phyloP scores from a whole-genome alignment of 177 flowering plant genomes.

The Vitis hybrid region DNA sequence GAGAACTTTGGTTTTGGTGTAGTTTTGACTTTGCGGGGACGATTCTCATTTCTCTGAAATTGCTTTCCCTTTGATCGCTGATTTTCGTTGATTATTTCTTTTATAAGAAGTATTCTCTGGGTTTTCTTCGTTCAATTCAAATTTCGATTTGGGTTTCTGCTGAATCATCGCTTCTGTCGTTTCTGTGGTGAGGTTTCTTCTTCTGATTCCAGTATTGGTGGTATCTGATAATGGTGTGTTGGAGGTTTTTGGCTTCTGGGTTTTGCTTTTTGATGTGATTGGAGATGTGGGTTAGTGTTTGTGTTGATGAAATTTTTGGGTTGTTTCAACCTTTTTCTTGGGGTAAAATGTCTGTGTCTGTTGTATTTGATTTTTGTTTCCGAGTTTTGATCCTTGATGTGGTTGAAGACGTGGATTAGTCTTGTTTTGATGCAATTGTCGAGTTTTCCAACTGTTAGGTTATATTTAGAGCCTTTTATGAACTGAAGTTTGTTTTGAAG shows the following conservation, averaged over 20 bases:
- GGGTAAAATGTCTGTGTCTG: background rate
- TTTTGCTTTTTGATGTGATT: background rate
- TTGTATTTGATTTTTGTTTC: background rate
- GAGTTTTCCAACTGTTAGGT: background rate
- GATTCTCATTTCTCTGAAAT: background rate
- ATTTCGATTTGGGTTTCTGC: background rate
- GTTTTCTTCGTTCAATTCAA: background rate
- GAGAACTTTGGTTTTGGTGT: background rate
- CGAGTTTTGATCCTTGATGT: conserved; percentile 2
- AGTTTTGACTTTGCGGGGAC: background rate
- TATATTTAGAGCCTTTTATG: too few relatives aligned
- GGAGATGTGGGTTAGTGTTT: background rate
- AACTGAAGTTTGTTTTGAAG: background rate
- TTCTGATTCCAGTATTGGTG: too few relatives aligned
- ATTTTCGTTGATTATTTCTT: background rate
- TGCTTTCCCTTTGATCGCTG: background rate
- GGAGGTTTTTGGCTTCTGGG: background rate
- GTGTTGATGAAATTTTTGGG: background rate
- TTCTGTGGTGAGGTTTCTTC: background rate
- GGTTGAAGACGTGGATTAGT: background rate
- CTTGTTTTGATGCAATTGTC: background rate
- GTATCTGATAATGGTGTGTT: too few relatives aligned
- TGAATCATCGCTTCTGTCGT: background rate
- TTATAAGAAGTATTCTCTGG: background rate
- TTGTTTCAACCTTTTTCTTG: background rate